A percentile compares a stretch with the other conserved stretches of the same genome.
phyloP scores from a whole-genome alignment of 78 protist genomes.

The Bigelowiella natans region DNA sequence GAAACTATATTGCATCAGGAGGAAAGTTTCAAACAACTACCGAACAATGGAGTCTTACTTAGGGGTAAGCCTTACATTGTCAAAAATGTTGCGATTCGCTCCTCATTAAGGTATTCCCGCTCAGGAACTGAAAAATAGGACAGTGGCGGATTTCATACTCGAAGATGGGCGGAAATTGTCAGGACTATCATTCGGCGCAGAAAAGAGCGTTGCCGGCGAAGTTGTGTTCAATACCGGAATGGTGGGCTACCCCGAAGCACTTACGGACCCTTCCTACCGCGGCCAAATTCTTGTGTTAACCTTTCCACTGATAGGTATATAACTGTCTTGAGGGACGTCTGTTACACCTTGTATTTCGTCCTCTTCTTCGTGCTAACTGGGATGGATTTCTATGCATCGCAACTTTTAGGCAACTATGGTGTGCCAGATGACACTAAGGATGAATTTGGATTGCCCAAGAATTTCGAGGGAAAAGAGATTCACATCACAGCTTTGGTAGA shows the following conservation, averaged over 20 bases:
- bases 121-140: not conserved
- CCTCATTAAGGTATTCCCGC: too few species aligned
- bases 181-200: conserved; percentile 67
- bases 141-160: not conserved
- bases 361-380: not conserved
- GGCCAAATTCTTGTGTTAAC: conserved; percentile 81
- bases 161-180: not conserved
- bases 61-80: too few species aligned
- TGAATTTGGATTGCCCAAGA: conserved; percentile 48
- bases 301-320: conserved; percentile 70
- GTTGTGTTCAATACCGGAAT: conserved; percentile 82
- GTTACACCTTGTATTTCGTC: not conserved
- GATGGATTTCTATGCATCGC: not conserved
- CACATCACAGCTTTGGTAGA: not conserved
- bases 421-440: conserved; percentile 60
- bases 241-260: conserved; percentile 84
- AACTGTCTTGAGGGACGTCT: not conserved
- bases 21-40: too few species aligned
- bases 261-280: conserved; percentile 90
- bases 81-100: too few species aligned
- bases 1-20: too few species aligned
- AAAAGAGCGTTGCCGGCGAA: conserved; percentile 67
- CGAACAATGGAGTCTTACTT: too few species aligned
- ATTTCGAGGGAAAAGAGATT: conserved; percentile 58
- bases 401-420: conserved; percentile 74